Conservation (phyloP, 768 basidiomycete genomes). For the Pholiota conissans region DNA sequence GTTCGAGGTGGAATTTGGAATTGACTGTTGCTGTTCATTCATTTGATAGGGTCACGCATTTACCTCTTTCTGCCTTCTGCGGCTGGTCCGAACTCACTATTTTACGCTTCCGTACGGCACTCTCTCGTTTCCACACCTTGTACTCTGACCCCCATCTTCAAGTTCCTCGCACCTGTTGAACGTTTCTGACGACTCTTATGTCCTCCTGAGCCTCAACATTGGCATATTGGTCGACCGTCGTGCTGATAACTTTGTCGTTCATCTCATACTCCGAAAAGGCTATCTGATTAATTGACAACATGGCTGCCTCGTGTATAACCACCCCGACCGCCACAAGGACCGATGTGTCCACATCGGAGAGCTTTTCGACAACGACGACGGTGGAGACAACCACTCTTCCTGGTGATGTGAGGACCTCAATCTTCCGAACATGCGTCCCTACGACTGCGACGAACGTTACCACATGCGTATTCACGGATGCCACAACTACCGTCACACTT, state of each 20-base stretch:
- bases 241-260: background rate
- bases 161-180: too few species aligned
- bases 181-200: too few species aligned
- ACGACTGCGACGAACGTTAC: constrained; percentile 7
- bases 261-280: background rate
- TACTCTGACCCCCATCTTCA: constrained; percentile 8
- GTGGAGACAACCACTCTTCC: constrained; percentile 19
- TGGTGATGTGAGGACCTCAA: constrained; percentile 12
- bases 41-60: constrained; percentile 11
- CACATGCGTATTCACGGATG: constrained; percentile 17
- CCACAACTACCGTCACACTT: constrained; percentile 15
- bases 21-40: background rate
- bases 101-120: background rate
- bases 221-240: background rate
- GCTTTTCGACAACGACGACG: constrained; percentile 16
- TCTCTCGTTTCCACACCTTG: constrained; percentile 18
- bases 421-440: constrained; percentile 15
- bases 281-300: background rate
- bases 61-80: constrained; percentile 19
- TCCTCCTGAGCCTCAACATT: background rate
- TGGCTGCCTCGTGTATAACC: constrained; percentile 18
- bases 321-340: constrained; percentile 23
- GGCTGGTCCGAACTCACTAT: constrained; percentile 7
- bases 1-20: too few species aligned
- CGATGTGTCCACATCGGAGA: constrained; percentile 18